phyloP scores from a whole-genome alignment of 352 stramenopile species.

The Phytophthora uliginosa region DNA sequence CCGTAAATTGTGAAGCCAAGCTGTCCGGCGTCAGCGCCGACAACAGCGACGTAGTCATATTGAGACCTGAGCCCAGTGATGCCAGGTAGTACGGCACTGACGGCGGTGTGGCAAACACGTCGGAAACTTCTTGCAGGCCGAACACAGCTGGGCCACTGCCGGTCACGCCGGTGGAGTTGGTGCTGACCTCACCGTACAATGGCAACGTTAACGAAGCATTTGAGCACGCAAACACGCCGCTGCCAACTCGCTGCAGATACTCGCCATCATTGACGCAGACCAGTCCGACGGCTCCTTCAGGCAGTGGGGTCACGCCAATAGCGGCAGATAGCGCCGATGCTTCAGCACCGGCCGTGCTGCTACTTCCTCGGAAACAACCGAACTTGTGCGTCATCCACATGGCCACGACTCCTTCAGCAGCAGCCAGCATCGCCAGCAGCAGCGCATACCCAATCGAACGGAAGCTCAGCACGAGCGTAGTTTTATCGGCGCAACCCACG shows the following conservation, averaged over 20 bases:
- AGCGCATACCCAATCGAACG: constrained; percentile 45
- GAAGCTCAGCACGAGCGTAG: constrained; percentile 43
- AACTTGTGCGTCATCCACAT: constrained; percentile 39
- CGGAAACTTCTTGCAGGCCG: constrained; percentile 41
- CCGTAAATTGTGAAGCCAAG: constrained; percentile 4
- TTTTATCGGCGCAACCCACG: constrained; percentile 49
- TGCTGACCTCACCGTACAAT: constrained; percentile 38
- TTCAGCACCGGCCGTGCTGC: constrained; percentile 1
- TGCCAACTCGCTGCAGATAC: constrained; percentile 50
- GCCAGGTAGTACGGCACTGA: constrained; percentile 37
- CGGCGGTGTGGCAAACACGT: constrained; percentile 17
- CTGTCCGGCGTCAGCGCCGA: constrained; percentile 22
- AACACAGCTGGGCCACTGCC: constrained; percentile 43
- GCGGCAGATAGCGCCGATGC: constrained; percentile 22
- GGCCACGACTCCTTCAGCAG: constrained; percentile 46
- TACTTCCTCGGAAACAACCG: constrained; percentile 35
- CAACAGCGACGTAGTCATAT: constrained; percentile 18
- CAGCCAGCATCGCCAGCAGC: constrained; percentile 39
- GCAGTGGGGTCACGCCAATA: constrained; percentile 30
- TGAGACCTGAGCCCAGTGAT: constrained; percentile 15
- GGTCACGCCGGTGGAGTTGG: constrained; percentile 26
- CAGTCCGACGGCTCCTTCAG: constrained; percentile 46
- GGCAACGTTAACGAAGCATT: constrained; percentile 54
- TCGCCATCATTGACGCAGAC: constrained; percentile 40
- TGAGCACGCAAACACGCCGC: constrained; percentile 49